Evolutionary conservation across 192 early-diverging fungal genomes (phyloP).

Genomic region (Entrophospora sp.): DNA sequence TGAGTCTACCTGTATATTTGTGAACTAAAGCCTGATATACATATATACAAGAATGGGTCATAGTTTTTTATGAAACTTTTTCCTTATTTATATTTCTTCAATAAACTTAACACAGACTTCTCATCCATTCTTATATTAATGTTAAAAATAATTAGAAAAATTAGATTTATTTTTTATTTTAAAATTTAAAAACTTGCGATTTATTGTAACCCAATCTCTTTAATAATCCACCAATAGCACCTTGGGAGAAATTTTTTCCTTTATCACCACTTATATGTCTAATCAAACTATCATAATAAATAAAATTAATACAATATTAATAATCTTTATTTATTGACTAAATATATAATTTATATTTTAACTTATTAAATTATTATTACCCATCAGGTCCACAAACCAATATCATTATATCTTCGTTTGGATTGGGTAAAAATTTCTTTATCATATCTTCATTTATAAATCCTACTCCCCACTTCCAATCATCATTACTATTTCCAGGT

Average conservation of each 20-base stretch:
- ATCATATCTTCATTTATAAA: constrained; percentile 66
- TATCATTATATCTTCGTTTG: constrained; percentile 40
- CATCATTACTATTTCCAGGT: too few species aligned
- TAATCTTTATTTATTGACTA: constrained; percentile 14
- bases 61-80: too few species aligned
- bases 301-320: constrained; percentile 36
- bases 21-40: too few species aligned
- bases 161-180: constrained; percentile 26
- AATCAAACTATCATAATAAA: constrained; percentile 50
- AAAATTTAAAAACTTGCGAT: constrained; percentile 79
- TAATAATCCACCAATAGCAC: constrained; percentile 73
- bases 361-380: constrained; percentile 30
- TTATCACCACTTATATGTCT: constrained; percentile 68
- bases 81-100: too few species aligned
- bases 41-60: too few species aligned
- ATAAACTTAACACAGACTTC: too few species aligned
- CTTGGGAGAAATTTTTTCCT: constrained; percentile 74
- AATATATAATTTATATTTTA: constrained; percentile 16
- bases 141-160: too few species aligned
- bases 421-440: constrained; percentile 55
- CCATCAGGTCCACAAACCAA: constrained; percentile 44
- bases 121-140: too few species aligned
- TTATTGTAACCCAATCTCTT: constrained; percentile 67
- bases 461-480: constrained; percentile 66
- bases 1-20: too few species aligned